Evolutionary conservation across 2,329 filamentous ascomycete genomes (phyloP).

Genomic region (Corinectria fuckeliana): DNA sequence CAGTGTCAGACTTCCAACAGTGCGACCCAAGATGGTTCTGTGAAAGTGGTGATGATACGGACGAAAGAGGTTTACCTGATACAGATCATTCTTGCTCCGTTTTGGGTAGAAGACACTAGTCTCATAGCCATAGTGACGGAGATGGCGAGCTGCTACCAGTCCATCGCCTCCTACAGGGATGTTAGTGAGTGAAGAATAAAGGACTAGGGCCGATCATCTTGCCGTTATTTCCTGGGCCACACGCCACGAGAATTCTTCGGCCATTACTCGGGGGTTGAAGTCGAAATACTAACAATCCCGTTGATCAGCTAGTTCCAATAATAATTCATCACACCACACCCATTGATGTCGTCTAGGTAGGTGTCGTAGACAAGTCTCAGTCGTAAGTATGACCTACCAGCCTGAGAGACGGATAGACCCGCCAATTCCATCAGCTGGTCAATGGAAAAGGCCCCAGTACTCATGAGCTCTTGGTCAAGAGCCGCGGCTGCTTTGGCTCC

Average conservation of each 20-base stretch:
- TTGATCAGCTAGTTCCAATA: background rate
- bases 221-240: constrained; percentile 82
- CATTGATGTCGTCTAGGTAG: background rate
- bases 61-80: constrained; percentile 64
- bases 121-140: constrained; percentile 89
- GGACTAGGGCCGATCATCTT: constrained; percentile 18
- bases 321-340: no score
- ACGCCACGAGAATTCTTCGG: constrained; percentile 81
- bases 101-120: constrained; percentile 94
- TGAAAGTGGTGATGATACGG: constrained; percentile 8
- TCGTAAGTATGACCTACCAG: constrained; percentile 58
- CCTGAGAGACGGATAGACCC: constrained; percentile 90
- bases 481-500: constrained; percentile 86
- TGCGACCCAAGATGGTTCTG: background rate
- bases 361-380: background rate
- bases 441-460: constrained; percentile 82
- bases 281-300: constrained; percentile 70
- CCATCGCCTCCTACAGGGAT: constrained; percentile 78
- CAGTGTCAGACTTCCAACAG: background rate
- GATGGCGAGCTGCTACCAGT: constrained; percentile 89
- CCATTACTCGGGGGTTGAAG: constrained; percentile 79
- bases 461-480: constrained; percentile 95
- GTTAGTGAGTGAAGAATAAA: constrained; percentile 3
- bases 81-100: constrained; percentile 86
- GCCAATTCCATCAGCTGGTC: constrained; percentile 98